phyloP scores from a whole-genome alignment of 139 green algal genomes.

The Marvania coccoides region DNA sequence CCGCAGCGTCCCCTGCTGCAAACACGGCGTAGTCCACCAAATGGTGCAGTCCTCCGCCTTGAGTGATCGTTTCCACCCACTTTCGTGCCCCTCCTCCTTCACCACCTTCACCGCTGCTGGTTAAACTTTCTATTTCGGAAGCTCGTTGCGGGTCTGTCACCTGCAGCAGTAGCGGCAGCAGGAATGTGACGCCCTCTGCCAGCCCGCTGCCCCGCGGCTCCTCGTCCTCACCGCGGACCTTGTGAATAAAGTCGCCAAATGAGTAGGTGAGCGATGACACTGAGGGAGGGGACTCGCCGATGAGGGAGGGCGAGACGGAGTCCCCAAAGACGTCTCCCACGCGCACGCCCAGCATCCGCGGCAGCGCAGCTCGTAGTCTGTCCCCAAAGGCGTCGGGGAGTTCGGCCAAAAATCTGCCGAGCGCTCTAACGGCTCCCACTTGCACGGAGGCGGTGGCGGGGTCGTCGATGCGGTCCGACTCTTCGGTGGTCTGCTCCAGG shows the following conservation, averaged over 20 bases:
- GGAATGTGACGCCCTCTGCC: slow-evolving; percentile 3
- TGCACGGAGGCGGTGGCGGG: neutral
- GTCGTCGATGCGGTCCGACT: neutral
- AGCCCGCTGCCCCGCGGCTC: neutral
- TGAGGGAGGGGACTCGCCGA: neutral
- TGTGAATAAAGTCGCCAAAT: neutral
- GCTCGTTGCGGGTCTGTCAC: neutral
- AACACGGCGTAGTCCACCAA: neutral
- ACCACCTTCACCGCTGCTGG: no score
- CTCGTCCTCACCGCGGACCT: no score
- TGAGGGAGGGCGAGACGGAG: neutral
- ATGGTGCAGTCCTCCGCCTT: neutral
- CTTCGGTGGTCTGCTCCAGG: slow-evolving; percentile 36
- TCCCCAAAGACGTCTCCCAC: no score
- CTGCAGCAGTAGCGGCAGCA: slow-evolving; percentile 23
- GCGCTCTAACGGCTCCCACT: slow-evolving; percentile 8
- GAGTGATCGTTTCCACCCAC: neutral
- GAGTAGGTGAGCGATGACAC: neutral
- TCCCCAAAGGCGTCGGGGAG: slow-evolving; percentile 17
- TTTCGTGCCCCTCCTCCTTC: no score
- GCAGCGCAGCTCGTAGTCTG: slow-evolving; percentile 27
- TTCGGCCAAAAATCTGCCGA: slow-evolving; percentile 37
- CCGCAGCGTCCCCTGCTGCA: neutral
- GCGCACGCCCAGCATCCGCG: neutral
- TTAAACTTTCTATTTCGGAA: no score